Evolutionary conservation across 2,329 filamentous ascomycete species (phyloP).

Genomic region (Claviceps pazoutovae): DNA sequence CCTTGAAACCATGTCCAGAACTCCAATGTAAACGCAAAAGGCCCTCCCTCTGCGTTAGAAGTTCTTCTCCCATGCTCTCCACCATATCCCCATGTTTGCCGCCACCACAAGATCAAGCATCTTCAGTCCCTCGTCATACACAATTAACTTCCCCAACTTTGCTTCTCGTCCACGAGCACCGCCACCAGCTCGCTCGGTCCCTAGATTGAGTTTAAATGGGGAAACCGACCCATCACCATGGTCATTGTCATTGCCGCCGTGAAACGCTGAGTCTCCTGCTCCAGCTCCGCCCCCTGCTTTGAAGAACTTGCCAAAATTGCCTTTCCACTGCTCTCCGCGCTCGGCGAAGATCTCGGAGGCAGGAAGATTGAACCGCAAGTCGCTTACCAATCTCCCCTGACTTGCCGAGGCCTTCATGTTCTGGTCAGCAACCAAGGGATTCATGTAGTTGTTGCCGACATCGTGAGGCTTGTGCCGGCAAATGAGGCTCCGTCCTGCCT

Average conservation of each 20-base stretch:
- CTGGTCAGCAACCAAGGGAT: conserved; percentile 28
- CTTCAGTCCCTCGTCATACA: conserved; percentile 80
- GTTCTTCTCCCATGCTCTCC: conserved; percentile 65
- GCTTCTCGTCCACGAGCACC: conserved; percentile 74
- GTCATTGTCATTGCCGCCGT: conserved; percentile 21
- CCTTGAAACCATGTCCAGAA: neutral
- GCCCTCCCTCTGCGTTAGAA: conserved; percentile 13
- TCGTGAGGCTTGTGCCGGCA: conserved; percentile 58
- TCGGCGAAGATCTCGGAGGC: conserved; percentile 34
- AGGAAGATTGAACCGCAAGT: conserved; percentile 82
- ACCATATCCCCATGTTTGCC: conserved; percentile 86
- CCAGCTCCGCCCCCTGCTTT: conserved; percentile 16
- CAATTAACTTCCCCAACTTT: conserved; percentile 85
- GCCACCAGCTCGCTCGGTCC: conserved; percentile 72
- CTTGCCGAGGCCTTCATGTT: conserved; percentile 3
- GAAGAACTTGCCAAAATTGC: conserved; percentile 30
- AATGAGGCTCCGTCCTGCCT: conserved; percentile 58
- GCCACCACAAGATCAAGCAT: conserved; percentile 91
- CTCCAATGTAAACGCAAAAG: neutral
- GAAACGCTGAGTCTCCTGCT: conserved; percentile 1
- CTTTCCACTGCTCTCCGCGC: conserved; percentile 22
- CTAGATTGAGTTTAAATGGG: conserved; percentile 57
- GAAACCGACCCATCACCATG: conserved; percentile 24
- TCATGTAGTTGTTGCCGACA: conserved; percentile 17
- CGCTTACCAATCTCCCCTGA: conserved; percentile 43